Evolutionary conservation across 495 filamentous ascomycete genomes (phyloP).

Genomic region (Hyaloscypha finlandica): DNA sequence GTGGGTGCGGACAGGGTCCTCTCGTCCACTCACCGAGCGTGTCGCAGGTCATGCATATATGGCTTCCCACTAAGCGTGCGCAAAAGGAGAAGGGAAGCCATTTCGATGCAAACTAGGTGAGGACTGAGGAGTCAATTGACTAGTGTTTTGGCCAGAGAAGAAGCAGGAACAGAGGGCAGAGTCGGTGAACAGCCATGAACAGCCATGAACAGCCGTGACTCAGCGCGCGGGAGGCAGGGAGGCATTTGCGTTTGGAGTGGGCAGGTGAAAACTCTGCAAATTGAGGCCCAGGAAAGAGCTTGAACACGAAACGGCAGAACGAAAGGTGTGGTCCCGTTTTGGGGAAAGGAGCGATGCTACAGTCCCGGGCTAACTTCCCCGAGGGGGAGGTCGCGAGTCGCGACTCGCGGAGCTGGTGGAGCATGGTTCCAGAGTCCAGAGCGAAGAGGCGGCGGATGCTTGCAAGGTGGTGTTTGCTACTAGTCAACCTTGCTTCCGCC

Average conservation of each 20-base stretch:
- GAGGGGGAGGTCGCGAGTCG: neutral
- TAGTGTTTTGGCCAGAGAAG: constrained; percentile 16
- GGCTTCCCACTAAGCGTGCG: constrained; percentile 9
- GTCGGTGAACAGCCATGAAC: constrained; percentile 13
- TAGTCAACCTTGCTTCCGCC: constrained; percentile 8
- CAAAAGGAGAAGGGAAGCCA: neutral
- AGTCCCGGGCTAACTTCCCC: constrained; percentile 10
- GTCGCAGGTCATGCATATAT: constrained; percentile 3
- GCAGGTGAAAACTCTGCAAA: constrained; percentile 32
- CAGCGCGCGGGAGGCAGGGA: neutral
- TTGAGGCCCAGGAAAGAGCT: constrained; percentile 28
- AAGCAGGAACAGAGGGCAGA: constrained; percentile 9
- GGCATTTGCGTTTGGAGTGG: neutral
- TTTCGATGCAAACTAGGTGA: constrained; percentile 15
- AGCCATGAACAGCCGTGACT: constrained; percentile 13
- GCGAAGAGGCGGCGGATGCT: neutral
- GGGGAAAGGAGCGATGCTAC: constrained; percentile 13
- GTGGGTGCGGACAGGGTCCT: constrained; percentile 10
- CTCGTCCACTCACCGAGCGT: constrained; percentile 1
- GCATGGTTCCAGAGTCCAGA: constrained; percentile 2
- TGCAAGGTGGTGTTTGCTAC: neutral
- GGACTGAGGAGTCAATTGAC: constrained; percentile 9
- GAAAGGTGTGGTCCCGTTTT: constrained; percentile 5
- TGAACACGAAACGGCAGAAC: constrained; percentile 26
- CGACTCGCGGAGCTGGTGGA: too few species aligned